These are phyloP conservation scores for Aspergillus jensenii DNA, from an alignment of 2,329 filamentous ascomycete species.

Conservation along the genomic window DNA sequence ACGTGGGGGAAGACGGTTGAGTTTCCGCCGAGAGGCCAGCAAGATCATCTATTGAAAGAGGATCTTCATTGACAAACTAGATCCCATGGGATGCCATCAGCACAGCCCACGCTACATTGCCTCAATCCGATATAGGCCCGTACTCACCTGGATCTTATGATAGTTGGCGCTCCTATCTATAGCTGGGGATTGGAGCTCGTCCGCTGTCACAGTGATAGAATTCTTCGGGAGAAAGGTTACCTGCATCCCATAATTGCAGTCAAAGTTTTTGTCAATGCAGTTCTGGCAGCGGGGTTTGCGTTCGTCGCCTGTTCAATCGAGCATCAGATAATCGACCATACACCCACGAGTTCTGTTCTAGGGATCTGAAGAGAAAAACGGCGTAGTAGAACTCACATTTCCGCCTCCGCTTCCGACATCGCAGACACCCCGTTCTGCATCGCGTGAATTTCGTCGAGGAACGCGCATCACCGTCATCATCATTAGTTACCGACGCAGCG, in stretches of 20 bases:
- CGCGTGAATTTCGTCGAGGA: constrained; percentile 15
- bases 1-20: constrained; percentile 1
- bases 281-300: constrained; percentile 51
- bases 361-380: not conserved
- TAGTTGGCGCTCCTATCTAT: constrained; percentile 12
- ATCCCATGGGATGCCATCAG: not conserved
- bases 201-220: constrained; percentile 39
- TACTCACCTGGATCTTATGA: constrained; percentile 21
- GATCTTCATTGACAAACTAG: constrained; percentile 29
- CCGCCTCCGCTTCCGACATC: constrained; percentile 49
- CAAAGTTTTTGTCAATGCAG: constrained; percentile 48
- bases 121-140: not conserved
- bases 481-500: not conserved
- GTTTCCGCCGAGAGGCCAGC: not conserved
- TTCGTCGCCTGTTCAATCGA: constrained; percentile 47
- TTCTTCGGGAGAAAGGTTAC: constrained; percentile 53
- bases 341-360: no score
- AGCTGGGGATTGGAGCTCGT: constrained; percentile 7
- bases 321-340: no score
- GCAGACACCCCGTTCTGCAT: constrained; percentile 48
- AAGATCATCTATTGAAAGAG: constrained; percentile 1
- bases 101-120: not conserved
- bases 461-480: not conserved
- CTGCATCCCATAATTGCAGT: constrained; percentile 51
- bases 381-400: constrained; percentile 43